Base-by-base conservation (phyloP, 2,329 filamentous ascomycete species). In the Fusarium metavorans region DNA sequence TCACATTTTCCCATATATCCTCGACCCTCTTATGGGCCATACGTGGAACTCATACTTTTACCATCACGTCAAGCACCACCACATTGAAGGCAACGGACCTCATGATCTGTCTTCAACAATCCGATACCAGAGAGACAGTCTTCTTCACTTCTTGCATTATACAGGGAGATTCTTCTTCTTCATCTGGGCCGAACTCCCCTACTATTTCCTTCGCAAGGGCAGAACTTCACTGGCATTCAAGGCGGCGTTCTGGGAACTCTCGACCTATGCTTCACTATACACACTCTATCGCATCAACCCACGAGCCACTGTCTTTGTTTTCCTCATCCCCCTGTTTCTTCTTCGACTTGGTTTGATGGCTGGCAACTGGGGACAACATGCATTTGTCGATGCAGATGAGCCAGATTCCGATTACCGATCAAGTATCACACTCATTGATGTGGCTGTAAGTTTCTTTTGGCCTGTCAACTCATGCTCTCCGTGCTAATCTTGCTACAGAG, bases 21-120 rank as follows among this genome's bases (percentile, higher is more conserved):
- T 90, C 13, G 92, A 95, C 75, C 93, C 93, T 0, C 83, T 96
- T 66, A 93, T 95, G 89, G 94, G 94, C 13, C 94, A 96, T 79
- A 95, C 93, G 0, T 95, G 93, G 93, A 94, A 96, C 83, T 92
- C 92, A 2, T 96, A 96, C 83, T 96, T 89, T 81, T 95, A 95
- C 79, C 94, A 96, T 80, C 94, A 96, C 78, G 93, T 95, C 79
- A 96, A 96, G 85, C 93, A 95, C 79, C 94, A 96, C 79, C 94
- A 96, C 75, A 91, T 95, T 65, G 94, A 95, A 83, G 92, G 91
- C 71, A 96, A 96, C 77, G 94, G 94, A 0, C 93, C 93, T 0
- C 88, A 92, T 56, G 94, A 96, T 78, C 86, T 95, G 0, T 94
- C 92, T 1, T 93, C 92, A 0, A 96, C 94, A 0, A 88, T 96